Conservation (phyloP, 176 grass and related monocot species). For the Raddia distichophylla region DNA sequence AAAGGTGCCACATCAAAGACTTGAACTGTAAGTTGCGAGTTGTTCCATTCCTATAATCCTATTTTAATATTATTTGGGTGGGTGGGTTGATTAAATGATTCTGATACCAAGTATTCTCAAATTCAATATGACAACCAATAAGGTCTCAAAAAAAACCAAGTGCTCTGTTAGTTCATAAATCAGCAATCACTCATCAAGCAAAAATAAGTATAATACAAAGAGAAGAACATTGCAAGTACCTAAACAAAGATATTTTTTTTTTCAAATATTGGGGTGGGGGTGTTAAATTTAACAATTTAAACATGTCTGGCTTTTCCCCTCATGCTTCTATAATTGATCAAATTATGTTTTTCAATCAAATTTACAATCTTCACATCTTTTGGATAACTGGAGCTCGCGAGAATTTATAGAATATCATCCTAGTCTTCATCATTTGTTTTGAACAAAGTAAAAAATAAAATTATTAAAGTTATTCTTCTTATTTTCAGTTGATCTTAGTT, state of each 20-base stretch:
- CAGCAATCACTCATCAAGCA: not conserved
- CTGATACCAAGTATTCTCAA: not conserved
- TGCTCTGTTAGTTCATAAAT: not conserved
- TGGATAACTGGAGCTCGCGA: not conserved
- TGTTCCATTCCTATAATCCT: constrained; percentile 5
- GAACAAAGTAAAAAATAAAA: not conserved
- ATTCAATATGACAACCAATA: not conserved
- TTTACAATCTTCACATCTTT: not conserved
- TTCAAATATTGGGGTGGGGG: too few relatives aligned
- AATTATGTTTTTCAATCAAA: not conserved
- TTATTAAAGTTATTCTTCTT: not conserved
- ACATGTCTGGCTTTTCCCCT: not conserved
- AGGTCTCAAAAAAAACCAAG: not conserved
- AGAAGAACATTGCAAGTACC: not conserved
- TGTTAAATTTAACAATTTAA: too few relatives aligned
- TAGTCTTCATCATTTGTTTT: not conserved
- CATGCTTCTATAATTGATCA: not conserved
- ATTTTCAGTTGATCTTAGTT: too few relatives aligned
- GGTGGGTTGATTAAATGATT: not conserved
- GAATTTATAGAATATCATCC: not conserved
- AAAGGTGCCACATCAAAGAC: constrained; percentile 48
- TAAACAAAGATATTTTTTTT: not conserved
- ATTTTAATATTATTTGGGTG: constrained; percentile 13
- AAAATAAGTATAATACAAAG: not conserved
- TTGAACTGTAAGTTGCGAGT: constrained; percentile 49